Percentiles rank a stretch among this genome's conserved stretches.
Evolutionary conservation across 768 basidiomycete species (phyloP).

Genomic region (Chiua virens): DNA sequence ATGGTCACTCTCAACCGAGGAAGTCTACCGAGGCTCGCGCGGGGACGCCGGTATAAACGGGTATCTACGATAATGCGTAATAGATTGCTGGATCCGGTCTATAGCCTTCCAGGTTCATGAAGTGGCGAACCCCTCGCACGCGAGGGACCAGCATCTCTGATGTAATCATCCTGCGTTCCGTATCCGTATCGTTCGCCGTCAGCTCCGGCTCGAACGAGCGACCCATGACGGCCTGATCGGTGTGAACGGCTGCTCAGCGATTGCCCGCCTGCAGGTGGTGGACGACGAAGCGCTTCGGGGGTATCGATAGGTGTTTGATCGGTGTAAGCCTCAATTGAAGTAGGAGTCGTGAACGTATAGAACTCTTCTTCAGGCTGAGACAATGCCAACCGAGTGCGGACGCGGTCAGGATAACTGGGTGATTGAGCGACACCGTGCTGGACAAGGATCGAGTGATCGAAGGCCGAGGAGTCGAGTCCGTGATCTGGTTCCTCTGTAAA

Average conservation of each 20-base stretch:
- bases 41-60: too few relatives aligned
- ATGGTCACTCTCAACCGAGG: too few relatives aligned
- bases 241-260: not conserved
- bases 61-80: too few relatives aligned
- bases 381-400: conserved; percentile 7
- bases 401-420: conserved; percentile 9
- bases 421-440: conserved; percentile 1
- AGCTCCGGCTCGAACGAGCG: not conserved
- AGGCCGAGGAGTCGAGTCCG: conserved; percentile 1
- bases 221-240: not conserved
- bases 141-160: not conserved
- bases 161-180: not conserved
- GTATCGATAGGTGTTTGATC: not conserved
- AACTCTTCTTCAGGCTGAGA: not conserved
- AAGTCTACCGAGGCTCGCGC: too few relatives aligned
- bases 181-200: not conserved
- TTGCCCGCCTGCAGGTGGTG: not conserved
- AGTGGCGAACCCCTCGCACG: conserved; percentile 1
- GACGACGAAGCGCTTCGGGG: not conserved
- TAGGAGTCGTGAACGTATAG: not conserved
- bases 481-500: not conserved
- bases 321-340: not conserved
- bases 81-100: not conserved
- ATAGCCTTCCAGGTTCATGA: not conserved
- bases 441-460: conserved; percentile 1